A percentile compares a stretch with the other conserved stretches of the same genome.
Evolutionary conservation across 768 basidiomycete genomes (phyloP).

Genomic region (Myochromella boudieri): DNA sequence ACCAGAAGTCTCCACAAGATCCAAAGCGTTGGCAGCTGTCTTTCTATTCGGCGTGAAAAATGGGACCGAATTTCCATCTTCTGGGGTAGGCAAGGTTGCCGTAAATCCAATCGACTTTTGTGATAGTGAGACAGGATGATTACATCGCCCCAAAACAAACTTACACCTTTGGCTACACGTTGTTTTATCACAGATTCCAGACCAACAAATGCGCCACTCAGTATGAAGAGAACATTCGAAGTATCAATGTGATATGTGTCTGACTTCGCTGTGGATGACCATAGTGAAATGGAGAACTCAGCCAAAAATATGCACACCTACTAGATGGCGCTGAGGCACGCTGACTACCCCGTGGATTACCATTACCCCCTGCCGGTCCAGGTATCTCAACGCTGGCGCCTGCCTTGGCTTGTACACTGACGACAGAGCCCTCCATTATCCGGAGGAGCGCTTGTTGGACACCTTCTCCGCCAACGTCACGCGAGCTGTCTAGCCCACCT

Average conservation of each 20-base stretch:
- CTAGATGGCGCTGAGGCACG: conserved; percentile 40
- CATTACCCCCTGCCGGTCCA: conserved; percentile 37
- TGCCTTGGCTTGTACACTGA: conserved; percentile 80
- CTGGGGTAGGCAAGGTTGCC: conserved; percentile 39
- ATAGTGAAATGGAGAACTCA: not conserved
- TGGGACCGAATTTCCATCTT: conserved; percentile 42
- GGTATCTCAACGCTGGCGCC: conserved; percentile 46
- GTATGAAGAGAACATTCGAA: conserved; percentile 89
- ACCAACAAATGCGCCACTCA: conserved; percentile 95
- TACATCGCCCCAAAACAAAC: conserved; percentile 25
- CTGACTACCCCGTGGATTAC: conserved; percentile 49
- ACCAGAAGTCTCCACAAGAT: conserved; percentile 74
- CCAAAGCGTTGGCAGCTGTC: conserved; percentile 52
- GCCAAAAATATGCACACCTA: conserved; percentile 20
- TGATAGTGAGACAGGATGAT: conserved; percentile 8
- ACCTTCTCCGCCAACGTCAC: conserved; percentile 94
- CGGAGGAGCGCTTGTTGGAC: conserved; percentile 91
- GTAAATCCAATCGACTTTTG: conserved; percentile 85
- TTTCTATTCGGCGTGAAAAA: conserved; percentile 81
- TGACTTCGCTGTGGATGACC: conserved; percentile 41
- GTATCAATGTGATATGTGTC: conserved; percentile 83
- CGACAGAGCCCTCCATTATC: conserved; percentile 90
- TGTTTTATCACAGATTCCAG: conserved; percentile 80
- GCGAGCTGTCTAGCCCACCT: conserved; percentile 64
- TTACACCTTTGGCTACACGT: conserved; percentile 81